Percentiles rank a stretch among this genome's conserved stretches.
phyloP scores from a whole-genome alignment of 306 rosid genomes.

The Glycyrrhiza uralensis region DNA sequence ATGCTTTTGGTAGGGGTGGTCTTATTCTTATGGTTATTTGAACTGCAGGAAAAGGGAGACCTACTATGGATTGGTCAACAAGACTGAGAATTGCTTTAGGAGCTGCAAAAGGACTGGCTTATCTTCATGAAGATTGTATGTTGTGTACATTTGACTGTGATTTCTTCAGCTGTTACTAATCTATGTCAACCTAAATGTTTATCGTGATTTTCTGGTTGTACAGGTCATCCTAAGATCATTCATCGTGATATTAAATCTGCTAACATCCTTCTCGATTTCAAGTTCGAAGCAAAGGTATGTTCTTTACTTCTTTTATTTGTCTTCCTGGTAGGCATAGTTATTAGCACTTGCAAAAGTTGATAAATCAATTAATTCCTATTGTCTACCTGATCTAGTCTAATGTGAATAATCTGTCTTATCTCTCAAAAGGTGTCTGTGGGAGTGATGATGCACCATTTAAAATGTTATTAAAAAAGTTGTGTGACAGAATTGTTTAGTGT shows the following conservation, averaged over 20 bases:
- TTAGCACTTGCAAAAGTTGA: neutral
- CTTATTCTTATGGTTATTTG: slow-evolving; percentile 35
- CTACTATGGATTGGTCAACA: slow-evolving; percentile 90
- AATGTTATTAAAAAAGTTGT: neutral
- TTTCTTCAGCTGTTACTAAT: neutral
- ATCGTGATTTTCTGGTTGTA: neutral
- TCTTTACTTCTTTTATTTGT: slow-evolving; percentile 1
- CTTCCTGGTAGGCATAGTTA: neutral
- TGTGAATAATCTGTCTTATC: neutral
- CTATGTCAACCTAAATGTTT: slow-evolving; percentile 3
- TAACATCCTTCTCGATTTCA: slow-evolving; percentile 84
- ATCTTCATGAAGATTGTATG: slow-evolving; percentile 99
- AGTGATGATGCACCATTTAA: slow-evolving; percentile 9
- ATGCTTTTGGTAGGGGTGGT: slow-evolving; percentile 16
- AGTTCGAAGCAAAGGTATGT: slow-evolving; percentile 87
- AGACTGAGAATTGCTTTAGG: slow-evolving; percentile 84
- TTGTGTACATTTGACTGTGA: neutral
- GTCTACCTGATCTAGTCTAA: neutral
- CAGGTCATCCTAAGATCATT: slow-evolving; percentile 97
- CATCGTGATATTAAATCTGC: slow-evolving; percentile 95
- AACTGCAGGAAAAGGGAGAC: slow-evolving; percentile 73
- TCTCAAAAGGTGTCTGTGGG: neutral
- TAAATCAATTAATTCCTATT: neutral
- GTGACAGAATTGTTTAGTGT: neutral
- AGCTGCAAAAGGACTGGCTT: slow-evolving; percentile 92